A percentile compares a stretch with the other conserved stretches of the same genome.
Evolutionary conservation across 495 filamentous ascomycete genomes (phyloP).

Genomic region (Letharia lupina): DNA sequence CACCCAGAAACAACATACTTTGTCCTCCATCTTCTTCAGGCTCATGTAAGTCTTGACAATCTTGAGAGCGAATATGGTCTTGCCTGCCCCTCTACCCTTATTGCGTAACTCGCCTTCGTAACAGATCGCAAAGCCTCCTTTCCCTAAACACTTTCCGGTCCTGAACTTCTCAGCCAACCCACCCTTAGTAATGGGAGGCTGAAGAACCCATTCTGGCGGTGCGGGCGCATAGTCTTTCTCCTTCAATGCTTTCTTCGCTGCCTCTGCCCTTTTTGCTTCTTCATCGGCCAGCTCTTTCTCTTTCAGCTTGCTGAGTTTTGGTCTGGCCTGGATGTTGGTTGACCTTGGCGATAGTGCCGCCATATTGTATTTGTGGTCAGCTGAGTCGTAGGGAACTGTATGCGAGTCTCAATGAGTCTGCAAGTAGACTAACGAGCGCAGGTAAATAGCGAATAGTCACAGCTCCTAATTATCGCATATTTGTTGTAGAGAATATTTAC

Average conservation of each 20-base stretch:
- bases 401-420: background rate
- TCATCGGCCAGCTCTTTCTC: constrained; percentile 44
- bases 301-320: constrained; percentile 35
- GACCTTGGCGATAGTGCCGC: constrained; percentile 67
- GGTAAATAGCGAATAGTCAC: background rate
- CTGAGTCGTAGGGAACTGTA: background rate
- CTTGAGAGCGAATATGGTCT: constrained; percentile 64
- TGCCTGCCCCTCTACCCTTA: constrained; percentile 40
- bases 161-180: constrained; percentile 68
- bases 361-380: constrained; percentile 31
- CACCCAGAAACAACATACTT: constrained; percentile 47
- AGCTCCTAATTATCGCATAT: background rate
- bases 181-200: constrained; percentile 54
- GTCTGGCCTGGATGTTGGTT: constrained; percentile 50
- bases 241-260: constrained; percentile 42
- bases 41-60: constrained; percentile 86
- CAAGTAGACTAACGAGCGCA: background rate
- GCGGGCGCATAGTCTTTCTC: constrained; percentile 69
- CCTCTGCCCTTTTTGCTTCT: constrained; percentile 36
- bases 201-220: constrained; percentile 66
- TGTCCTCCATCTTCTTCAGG: constrained; percentile 74
- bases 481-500: background rate
- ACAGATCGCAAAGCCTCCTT: constrained; percentile 93
- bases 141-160: constrained; percentile 76
- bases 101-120: constrained; percentile 63